phyloP scores from a whole-genome alignment of 768 basidiomycete genomes.

The Leucocoprinus leucothites region DNA sequence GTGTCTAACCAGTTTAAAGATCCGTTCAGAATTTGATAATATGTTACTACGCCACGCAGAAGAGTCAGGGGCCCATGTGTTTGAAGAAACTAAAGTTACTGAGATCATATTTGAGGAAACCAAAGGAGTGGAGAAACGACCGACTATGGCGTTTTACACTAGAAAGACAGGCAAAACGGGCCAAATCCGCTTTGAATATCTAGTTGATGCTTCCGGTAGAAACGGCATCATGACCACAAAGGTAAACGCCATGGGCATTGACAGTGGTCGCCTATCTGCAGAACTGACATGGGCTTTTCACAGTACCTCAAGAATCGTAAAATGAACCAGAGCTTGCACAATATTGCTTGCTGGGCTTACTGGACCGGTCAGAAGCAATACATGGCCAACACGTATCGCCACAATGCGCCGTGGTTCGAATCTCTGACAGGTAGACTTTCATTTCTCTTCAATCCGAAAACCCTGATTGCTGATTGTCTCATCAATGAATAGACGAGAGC shows the following conservation, averaged over 20 bases:
- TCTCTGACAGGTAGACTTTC: slow-evolving; percentile 23
- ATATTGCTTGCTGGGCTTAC: slow-evolving; percentile 34
- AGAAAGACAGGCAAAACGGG: slow-evolving; percentile 21
- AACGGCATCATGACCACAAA: slow-evolving; percentile 35
- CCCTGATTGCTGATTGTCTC: not conserved
- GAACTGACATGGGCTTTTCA: not conserved
- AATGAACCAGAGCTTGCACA: slow-evolving; percentile 29
- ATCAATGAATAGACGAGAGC: slow-evolving; percentile 35
- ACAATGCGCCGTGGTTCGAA: slow-evolving; percentile 36
- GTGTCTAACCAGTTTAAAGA: slow-evolving; percentile 14
- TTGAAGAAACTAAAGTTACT: slow-evolving; percentile 29
- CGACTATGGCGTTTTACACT: slow-evolving; percentile 24
- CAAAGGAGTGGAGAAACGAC: slow-evolving; percentile 14
- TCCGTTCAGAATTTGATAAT: slow-evolving; percentile 35
- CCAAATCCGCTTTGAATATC: slow-evolving; percentile 29
- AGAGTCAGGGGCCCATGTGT: slow-evolving; percentile 27
- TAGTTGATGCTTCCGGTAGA: slow-evolving; percentile 34
- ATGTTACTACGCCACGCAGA: slow-evolving; percentile 32
- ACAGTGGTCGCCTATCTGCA: not conserved
- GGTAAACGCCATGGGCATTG: slow-evolving; percentile 12
- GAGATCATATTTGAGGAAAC: slow-evolving; percentile 23
- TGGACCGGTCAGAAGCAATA: slow-evolving; percentile 29
- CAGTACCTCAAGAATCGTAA: slow-evolving; percentile 29
- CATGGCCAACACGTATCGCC: slow-evolving; percentile 25
- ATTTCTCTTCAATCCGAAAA: not conserved